These are phyloP conservation scores for Rhizodiscina lignyota DNA, from an alignment of 495 filamentous ascomycete species.

Conservation along the genomic window DNA sequence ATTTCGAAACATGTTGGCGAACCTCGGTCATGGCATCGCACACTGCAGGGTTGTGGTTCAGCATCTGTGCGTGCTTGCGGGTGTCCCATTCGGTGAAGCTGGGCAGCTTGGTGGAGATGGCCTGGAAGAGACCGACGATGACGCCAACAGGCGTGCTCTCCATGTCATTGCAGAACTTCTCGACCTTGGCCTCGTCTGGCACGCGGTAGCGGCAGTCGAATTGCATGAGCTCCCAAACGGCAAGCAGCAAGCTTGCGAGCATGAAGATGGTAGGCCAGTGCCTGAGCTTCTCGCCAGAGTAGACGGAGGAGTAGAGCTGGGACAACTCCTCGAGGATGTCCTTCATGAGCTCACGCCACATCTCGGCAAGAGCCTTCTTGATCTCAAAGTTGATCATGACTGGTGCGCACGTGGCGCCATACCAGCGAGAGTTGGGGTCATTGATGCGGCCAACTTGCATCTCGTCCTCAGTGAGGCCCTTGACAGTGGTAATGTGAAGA, in stretches of 20 bases:
- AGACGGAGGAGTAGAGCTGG: constrained; percentile 75
- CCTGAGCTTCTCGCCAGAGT: constrained; percentile 84
- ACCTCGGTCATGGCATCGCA: constrained; percentile 93
- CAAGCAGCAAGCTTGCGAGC: constrained; percentile 72
- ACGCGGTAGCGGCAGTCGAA: constrained; percentile 90
- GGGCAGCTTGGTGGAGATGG: constrained; percentile 86
- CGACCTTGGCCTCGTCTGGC: constrained; percentile 60
- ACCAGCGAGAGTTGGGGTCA: constrained; percentile 60
- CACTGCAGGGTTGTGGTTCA: constrained; percentile 74
- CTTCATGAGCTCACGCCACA: constrained; percentile 93
- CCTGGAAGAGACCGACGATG: constrained; percentile 85
- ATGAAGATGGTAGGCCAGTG: constrained; percentile 98
- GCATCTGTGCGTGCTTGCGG: constrained; percentile 64
- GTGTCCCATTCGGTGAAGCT: constrained; percentile 85
- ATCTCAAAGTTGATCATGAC: constrained; percentile 99
- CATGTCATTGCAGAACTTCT: constrained; percentile 91
- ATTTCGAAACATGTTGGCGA: constrained; percentile 68
- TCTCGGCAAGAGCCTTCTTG: constrained; percentile 82
- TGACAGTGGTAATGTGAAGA: constrained; percentile 77
- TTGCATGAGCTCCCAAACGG: constrained; percentile 94
- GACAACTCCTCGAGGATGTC: constrained; percentile 88
- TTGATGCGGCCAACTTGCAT: constrained; percentile 63
- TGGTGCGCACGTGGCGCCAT: constrained; percentile 73
- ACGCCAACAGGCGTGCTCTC: constrained; percentile 85
- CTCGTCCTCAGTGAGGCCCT: constrained; percentile 70